phyloP scores from a whole-genome alignment of 2,329 filamentous ascomycete genomes.

The Bipolaris victoriae region DNA sequence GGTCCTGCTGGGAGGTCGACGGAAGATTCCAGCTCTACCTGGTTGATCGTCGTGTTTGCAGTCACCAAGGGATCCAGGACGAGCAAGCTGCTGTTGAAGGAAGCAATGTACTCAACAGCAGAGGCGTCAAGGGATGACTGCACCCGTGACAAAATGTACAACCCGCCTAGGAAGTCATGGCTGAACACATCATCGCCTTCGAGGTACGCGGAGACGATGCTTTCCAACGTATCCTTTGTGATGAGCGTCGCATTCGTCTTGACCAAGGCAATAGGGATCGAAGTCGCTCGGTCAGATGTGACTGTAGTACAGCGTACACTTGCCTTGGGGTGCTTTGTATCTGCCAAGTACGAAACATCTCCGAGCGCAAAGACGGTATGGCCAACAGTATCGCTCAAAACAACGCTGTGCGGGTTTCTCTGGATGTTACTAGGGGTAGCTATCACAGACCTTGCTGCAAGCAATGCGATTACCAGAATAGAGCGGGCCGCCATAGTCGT shows the following conservation, averaged over 20 bases:
- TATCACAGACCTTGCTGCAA: constrained; percentile 16
- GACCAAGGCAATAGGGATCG: constrained; percentile 21
- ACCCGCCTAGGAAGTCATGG: constrained; percentile 44
- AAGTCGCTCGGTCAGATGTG: background rate
- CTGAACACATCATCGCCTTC: constrained; percentile 48
- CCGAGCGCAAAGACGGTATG: constrained; percentile 48
- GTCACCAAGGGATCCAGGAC: constrained; percentile 22
- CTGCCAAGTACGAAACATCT: constrained; percentile 48
- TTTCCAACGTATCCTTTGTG: constrained; percentile 36
- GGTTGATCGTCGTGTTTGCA: background rate
- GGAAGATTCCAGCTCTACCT: constrained; percentile 4
- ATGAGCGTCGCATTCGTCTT: constrained; percentile 38
- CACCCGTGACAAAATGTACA: constrained; percentile 39
- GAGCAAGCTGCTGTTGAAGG: constrained; percentile 25
- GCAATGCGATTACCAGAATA: constrained; percentile 9
- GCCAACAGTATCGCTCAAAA: constrained; percentile 31
- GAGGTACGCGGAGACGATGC: constrained; percentile 39
- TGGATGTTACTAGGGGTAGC: constrained; percentile 19
- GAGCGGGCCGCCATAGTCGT: no score
- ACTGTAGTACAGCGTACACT: constrained; percentile 6
- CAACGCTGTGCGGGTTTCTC: constrained; percentile 30
- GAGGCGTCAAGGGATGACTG: constrained; percentile 28
- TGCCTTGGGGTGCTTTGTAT: constrained; percentile 41
- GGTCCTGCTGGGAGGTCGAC: constrained; percentile 35
- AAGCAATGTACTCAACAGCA: constrained; percentile 24